Percentiles rank a stretch among this genome's conserved stretches.
phyloP scores from a whole-genome alignment of 768 basidiomycete species.

The Inosperma sp. region DNA sequence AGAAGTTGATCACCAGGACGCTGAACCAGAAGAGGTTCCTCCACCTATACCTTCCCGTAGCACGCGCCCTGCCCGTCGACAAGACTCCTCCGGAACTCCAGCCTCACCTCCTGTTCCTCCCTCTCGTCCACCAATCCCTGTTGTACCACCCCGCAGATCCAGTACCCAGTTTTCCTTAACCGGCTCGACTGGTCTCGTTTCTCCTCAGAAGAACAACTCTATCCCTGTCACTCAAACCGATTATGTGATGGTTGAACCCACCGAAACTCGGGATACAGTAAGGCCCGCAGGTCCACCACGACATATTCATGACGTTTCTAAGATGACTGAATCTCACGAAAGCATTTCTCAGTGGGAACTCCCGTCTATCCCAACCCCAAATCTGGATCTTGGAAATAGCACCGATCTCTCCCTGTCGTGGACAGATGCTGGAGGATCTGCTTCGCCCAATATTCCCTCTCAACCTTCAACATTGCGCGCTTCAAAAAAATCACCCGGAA shows the following conservation, averaged over 20 bases:
- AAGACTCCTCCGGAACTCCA: constrained; percentile 17
- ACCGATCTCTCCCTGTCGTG: constrained; percentile 55
- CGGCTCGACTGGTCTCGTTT: constrained; percentile 17
- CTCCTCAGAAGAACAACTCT: constrained; percentile 22
- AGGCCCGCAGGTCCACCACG: constrained; percentile 40
- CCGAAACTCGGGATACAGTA: constrained; percentile 35
- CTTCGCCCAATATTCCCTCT: constrained; percentile 14
- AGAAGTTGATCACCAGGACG: constrained; percentile 58
- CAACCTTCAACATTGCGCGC: constrained; percentile 10
- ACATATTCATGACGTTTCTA: constrained; percentile 24
- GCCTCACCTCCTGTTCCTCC: constrained; percentile 24
- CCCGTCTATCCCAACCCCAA: constrained; percentile 52
- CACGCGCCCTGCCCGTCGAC: constrained; percentile 26
- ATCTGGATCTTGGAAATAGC: constrained; percentile 47
- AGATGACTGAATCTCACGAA: constrained; percentile 29
- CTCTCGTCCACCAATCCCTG: constrained; percentile 48
- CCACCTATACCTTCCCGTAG: constrained; percentile 54
- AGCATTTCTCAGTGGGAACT: constrained; percentile 60
- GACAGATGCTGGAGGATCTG: constrained; percentile 48
- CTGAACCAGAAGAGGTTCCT: constrained; percentile 39
- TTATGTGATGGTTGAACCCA: constrained; percentile 63
- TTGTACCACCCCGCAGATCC: constrained; percentile 35
- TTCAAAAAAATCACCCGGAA: constrained; percentile 25
- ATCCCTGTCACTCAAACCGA: constrained; percentile 37
- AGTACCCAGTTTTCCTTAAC: constrained; percentile 37